Percentiles rank a stretch among this genome's conserved stretches.
Evolutionary conservation across 1,284 basidiomycete species (phyloP).

Genomic region (Ustilago nuda): DNA sequence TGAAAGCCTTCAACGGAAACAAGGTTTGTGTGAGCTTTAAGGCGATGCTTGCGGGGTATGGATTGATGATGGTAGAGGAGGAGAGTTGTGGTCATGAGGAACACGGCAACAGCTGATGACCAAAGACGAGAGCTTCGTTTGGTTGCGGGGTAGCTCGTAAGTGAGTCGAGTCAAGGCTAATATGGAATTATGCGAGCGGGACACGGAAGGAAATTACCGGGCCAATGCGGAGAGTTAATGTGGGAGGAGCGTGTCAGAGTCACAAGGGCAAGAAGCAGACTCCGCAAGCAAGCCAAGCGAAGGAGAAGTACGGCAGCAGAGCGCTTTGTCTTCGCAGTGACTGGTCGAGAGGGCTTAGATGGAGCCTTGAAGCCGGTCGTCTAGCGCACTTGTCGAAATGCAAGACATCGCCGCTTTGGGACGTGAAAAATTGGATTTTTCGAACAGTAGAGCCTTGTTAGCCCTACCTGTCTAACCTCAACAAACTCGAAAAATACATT

Average conservation of each 20-base stretch:
- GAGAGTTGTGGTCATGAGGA: no score
- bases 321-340: neutral
- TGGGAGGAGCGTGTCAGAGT: conserved; percentile 34
- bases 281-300: conserved; percentile 1
- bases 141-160: conserved; percentile 31
- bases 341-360: conserved; percentile 13
- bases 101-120: neutral
- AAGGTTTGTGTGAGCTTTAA: neutral
- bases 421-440: neutral
- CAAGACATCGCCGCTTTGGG: neutral
- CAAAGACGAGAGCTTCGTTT: neutral
- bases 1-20: neutral
- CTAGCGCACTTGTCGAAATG: neutral
- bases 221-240: neutral
- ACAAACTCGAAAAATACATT: neutral
- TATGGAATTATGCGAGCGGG: conserved; percentile 14
- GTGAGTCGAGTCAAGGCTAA: conserved; percentile 8
- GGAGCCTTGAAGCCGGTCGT: conserved; percentile 15
- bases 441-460: neutral
- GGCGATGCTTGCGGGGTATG: neutral
- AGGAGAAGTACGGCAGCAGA: neutral
- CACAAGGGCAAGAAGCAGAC: conserved; percentile 23
- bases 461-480: neutral
- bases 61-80: conserved; percentile 6
- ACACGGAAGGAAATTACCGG: conserved; percentile 18